Evolutionary conservation across 2,329 filamentous ascomycete species (phyloP).

Genomic region (Bisporella sp.): DNA sequence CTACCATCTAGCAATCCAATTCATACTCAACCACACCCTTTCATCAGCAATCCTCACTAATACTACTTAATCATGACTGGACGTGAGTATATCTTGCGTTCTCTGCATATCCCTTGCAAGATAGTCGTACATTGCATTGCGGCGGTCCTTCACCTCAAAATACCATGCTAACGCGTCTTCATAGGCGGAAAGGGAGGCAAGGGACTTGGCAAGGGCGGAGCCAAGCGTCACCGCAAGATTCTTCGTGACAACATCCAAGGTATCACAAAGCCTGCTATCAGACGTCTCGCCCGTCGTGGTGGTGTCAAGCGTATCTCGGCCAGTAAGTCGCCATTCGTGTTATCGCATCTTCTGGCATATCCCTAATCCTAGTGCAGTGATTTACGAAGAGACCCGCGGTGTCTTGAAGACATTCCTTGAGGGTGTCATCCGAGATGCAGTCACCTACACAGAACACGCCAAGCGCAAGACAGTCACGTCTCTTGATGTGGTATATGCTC

Average conservation of each 20-base stretch:
- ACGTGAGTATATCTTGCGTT: constrained; percentile 38
- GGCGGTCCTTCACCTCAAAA: background rate
- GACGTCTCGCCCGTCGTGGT: constrained; percentile 96
- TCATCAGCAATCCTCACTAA: constrained; percentile 1
- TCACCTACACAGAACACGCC: constrained; percentile 77
- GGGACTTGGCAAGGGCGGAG: constrained; percentile 95
- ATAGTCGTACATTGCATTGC: background rate
- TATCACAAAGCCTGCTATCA: constrained; percentile 97
- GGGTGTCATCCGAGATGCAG: constrained; percentile 66
- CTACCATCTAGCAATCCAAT: constrained; percentile 5
- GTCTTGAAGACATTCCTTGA: constrained; percentile 81
- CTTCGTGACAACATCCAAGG: constrained; percentile 99
- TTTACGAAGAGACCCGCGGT: constrained; percentile 77
- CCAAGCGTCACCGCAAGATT: constrained; percentile 99
- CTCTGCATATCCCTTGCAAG: background rate
- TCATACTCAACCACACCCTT: constrained; percentile 2
- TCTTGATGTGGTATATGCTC: constrained; percentile 57
- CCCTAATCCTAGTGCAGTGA: constrained; percentile 55
- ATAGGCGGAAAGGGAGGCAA: constrained; percentile 63
- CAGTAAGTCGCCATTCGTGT: constrained; percentile 60
- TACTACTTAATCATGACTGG: constrained; percentile 46
- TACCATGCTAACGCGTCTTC: constrained; percentile 16
- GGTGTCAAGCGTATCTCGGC: constrained; percentile 99
- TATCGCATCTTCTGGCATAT: constrained; percentile 38
- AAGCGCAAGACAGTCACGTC: constrained; percentile 70